Evolutionary conservation across 106 monocot species (phyloP), one percentile per base, ranked within the genome.

Genomic region (Hemerocallis citrina): DNA sequence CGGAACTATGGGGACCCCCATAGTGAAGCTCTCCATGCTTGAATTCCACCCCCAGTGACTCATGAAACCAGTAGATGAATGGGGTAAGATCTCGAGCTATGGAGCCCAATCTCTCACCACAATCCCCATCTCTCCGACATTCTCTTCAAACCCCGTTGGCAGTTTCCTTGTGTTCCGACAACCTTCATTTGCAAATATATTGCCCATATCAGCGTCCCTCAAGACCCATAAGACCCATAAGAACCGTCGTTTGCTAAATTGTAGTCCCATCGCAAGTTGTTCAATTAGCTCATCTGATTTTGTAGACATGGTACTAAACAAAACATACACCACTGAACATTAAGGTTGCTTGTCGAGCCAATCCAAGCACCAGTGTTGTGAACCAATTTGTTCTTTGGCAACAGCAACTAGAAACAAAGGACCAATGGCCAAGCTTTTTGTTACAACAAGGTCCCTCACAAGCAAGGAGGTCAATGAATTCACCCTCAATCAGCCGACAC

Each of bases 11-110:
- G 43, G 43, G 16, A 43, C 43, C 1, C 43, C 43, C 13, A 10
- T 13, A 67, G 72, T 78, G 30, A 78, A n/a, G 20, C 56, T 57
- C 63, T 77, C 77, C 66, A 72, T 72, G 72, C 72, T 67, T 12
- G 77, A 77, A 34, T 77, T 81, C 81, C 81, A 81, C 15, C 81
- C 81, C 16, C 81, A 81, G 45, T 81, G 82, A 61, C 77, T 82
- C 69, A 82, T 73, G 66, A 83, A 83, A 0, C 60, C 78, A 5
- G 63, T 68, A 25, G 83, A 20, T 6, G n/a, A 43, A 11, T 78
- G 73, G 11, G 68, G 60, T 25, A 72, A 32, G 12, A 78, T 73
- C 21, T 59, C 50, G 34, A 69, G 19, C 46, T 62, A 46, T 46
- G 62, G 62, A 17, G 46, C 62, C 62, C 62, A 62, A 1, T 10